Percentiles rank a stretch among this genome's conserved stretches.
Evolutionary conservation across 2,329 filamentous ascomycete genomes (phyloP).

Genomic region (Metarhizium humberi): DNA sequence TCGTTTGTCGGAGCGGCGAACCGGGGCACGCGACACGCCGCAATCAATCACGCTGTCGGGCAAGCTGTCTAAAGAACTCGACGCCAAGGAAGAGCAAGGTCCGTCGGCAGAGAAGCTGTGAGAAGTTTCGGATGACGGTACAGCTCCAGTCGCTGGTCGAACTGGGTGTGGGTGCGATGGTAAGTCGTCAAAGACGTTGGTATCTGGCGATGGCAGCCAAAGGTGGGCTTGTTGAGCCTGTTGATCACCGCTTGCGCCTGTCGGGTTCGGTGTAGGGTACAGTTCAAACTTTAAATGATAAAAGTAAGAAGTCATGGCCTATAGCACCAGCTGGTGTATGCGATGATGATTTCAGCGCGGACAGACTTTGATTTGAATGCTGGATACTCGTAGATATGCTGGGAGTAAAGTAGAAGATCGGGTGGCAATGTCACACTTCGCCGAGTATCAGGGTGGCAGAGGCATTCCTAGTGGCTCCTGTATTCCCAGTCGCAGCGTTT

Average conservation of each 20-base stretch:
- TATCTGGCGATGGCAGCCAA: conserved; percentile 41
- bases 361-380: not conserved
- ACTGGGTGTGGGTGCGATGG: conserved; percentile 34
- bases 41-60: conserved; percentile 39
- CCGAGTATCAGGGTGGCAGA: not conserved
- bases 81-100: not conserved
- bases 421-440: not conserved
- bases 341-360: not conserved
- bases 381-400: not conserved
- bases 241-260: conserved; percentile 8
- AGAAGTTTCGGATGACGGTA: not conserved
- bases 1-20: conserved; percentile 22
- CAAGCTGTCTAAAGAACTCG: not conserved
- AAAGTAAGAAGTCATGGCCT: conserved; percentile 48
- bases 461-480: not conserved
- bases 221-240: conserved; percentile 15
- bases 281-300: conserved; percentile 61
- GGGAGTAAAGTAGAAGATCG: not conserved
- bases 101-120: not conserved
- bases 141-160: conserved; percentile 14
- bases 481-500: not conserved
- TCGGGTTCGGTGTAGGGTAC: conserved; percentile 38
- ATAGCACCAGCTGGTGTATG: not conserved
- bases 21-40: conserved; percentile 29
- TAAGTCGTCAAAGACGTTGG: conserved; percentile 46